Percentiles rank a stretch among this genome's conserved stretches.
phyloP scores from a whole-genome alignment of 2,329 filamentous ascomycete species.

The Sclerotinia subarctica region DNA sequence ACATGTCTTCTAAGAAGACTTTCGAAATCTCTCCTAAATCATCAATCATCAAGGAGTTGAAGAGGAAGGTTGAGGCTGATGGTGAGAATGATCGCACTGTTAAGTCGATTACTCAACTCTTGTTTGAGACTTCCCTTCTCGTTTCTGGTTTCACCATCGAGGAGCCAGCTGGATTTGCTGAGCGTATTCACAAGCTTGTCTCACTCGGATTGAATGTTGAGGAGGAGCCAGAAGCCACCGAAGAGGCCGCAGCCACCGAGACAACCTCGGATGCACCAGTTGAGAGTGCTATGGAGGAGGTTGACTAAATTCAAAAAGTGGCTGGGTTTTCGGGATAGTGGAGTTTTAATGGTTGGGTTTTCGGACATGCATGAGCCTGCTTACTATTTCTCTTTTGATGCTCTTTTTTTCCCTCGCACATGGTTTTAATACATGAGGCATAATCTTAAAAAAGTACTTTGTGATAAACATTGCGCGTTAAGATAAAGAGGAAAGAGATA shows the following conservation, averaged over 20 bases:
- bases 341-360: slow-evolving; percentile 37
- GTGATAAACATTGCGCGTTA: slow-evolving; percentile 19
- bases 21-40: slow-evolving; percentile 99
- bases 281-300: slow-evolving; percentile 97
- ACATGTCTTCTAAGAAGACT: slow-evolving; percentile 99
- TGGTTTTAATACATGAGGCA: slow-evolving; percentile 5
- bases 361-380: slow-evolving; percentile 22
- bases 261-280: slow-evolving; percentile 54
- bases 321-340: slow-evolving; percentile 28
- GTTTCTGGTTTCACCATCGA: slow-evolving; percentile 99
- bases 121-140: slow-evolving; percentile 97
- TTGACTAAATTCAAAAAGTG: slow-evolving; percentile 66
- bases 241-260: slow-evolving; percentile 58
- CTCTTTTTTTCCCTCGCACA: not conserved
- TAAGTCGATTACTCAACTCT: slow-evolving; percentile 97
- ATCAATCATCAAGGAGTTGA: slow-evolving; percentile 96
- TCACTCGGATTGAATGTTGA: slow-evolving; percentile 97
- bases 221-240: slow-evolving; percentile 76
- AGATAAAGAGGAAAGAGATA: slow-evolving; percentile 15
- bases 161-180: slow-evolving; percentile 94
- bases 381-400: slow-evolving; percentile 15
- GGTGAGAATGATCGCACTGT: slow-evolving; percentile 98
- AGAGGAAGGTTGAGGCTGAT: slow-evolving; percentile 97
- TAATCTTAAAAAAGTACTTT: slow-evolving; percentile 16
- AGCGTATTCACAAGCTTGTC: slow-evolving; percentile 99